Evolutionary conservation across 1,284 basidiomycete species (phyloP), one percentile per base, ranked within the genome.

Genomic region (Irpex lacteus): DNA sequence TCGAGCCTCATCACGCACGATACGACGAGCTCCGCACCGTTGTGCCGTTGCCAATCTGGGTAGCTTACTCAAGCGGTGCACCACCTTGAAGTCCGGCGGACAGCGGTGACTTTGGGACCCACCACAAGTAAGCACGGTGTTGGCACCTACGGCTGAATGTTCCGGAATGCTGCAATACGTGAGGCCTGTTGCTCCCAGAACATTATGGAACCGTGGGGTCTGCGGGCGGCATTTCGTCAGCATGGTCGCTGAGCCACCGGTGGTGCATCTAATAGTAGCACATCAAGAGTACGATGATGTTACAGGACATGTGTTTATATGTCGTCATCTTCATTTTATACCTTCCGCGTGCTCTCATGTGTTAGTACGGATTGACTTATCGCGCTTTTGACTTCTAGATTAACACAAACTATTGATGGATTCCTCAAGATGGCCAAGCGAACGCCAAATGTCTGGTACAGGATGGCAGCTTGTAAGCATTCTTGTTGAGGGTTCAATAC

Each of bases 341-440:
- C 50, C 40, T 60, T 47, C n/a, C 44, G 11, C 18, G 15, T 37
- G 47, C 32, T 40, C 40, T 38, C 54, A 21, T 47, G 3, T 19
- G 15, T 36, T 26, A 2, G 53, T 34, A 61, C 47, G 0, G 32
- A 11, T 32, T 53, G 53, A 38, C 55, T 40, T 44, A 32, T 37
- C 49, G 18, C 6, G n/a, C 9, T 53, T 53, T 19, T 21, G 50
- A 53, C 15, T 55, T 26, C 19, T 59, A 77, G 74, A 67, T 67
- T 78, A 6, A 49, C 70, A 2, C 72, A 74, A 60, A 78, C 74
- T 9, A 72, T 79, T 13, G 70, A 77, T 56, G 75, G 76, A n/a
- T 75, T 80, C 52, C 65, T 80, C 32, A 72, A 72, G 60, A 74
- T 80, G 75, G 74, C 75, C 0, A 72, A 77, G 13, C 66, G 73